Percentiles rank a stretch among this genome's conserved stretches.
Evolutionary conservation across 2,329 filamentous ascomycete genomes (phyloP).

Genomic region (Clonostachys rhizophaga): DNA sequence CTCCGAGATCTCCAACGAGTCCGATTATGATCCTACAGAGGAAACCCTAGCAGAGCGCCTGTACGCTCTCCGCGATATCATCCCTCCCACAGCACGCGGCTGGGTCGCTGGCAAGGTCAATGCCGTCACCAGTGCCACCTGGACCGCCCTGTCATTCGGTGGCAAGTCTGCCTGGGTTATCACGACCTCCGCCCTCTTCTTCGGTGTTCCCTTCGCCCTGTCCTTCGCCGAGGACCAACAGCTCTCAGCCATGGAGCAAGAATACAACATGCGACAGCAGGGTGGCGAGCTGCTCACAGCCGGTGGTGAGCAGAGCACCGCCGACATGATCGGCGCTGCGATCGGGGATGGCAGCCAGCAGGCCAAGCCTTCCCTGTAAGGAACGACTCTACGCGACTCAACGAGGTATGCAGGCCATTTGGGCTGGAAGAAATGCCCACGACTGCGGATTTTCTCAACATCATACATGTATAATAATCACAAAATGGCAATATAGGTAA

Average conservation of each 20-base stretch:
- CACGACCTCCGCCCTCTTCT: constrained; percentile 80
- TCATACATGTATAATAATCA: background rate
- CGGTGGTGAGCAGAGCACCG: constrained; percentile 34
- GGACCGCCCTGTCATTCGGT: constrained; percentile 61
- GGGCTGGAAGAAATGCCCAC: no score
- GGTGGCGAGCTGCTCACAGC: constrained; percentile 67
- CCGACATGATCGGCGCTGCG: constrained; percentile 42
- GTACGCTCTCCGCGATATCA: constrained; percentile 69
- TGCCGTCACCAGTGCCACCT: constrained; percentile 43
- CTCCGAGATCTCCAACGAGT: constrained; percentile 80
- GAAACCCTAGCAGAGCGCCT: constrained; percentile 65
- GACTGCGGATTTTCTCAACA: no score
- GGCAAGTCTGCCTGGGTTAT: constrained; percentile 90
- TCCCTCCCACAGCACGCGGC: constrained; percentile 67
- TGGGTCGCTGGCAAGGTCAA: constrained; percentile 58
- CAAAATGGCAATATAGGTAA: background rate
- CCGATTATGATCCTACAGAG: constrained; percentile 56
- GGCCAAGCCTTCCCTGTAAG: constrained; percentile 44
- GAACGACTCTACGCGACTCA: no score
- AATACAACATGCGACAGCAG: constrained; percentile 92
- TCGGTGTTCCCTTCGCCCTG: constrained; percentile 90
- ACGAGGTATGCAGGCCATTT: no score
- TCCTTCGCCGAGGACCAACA: constrained; percentile 96
- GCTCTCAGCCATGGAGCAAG: constrained; percentile 94
- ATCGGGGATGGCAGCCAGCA: constrained; percentile 32